Base-by-base conservation (phyloP, 768 basidiomycete genomes). In the Pseudohyphozyma bogoriensis region DNA sequence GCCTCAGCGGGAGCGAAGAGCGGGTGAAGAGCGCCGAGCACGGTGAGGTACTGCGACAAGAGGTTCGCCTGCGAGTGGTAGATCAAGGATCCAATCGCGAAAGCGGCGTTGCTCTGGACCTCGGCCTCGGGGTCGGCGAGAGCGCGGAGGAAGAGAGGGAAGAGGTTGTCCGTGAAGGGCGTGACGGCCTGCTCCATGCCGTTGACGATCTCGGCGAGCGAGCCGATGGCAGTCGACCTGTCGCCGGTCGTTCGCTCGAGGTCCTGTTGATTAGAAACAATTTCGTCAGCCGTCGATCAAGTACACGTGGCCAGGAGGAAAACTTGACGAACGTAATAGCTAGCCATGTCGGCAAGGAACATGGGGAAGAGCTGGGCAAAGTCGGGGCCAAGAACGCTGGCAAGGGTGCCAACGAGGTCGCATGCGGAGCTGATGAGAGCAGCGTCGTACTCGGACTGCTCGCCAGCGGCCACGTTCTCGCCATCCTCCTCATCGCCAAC, bases 391-490 rank as follows among this genome's bases (percentile, higher is more conserved):
- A 93, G 80, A 11, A 83, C 86, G 60, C 81, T 83, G 35, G 92
- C 89, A 64, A 99, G 77, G 2, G 89, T 80, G 56, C 90, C 84
- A 60, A 96, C 91, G 56, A 99, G 85, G 72, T 99, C 95, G 44
- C 86, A 86, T 31, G 93, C 93, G 29, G 91, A 85, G 31, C 88
- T 87, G 71, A 97, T 87, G 59, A 99, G 80, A 56, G 95, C 87
- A 5, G 92, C 88, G 72, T 99, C 95, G 72, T 90, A 93, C 76
- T 99, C 95, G 2, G 92, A 91, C 70, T 86, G 85, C 76, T 97
- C 95, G 0, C 92, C 92, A 4, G 53, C 58, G 24, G 56, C 55
- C 72, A 89, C 87, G 11, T 84, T 85, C 15, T 73, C 74, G 29
- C 85, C 85, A 68, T 88, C 87, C n/a, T 66, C 69, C 42, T 67